These are phyloP conservation scores for Chaetomiaceae sp. DNA, from an alignment of 2,329 filamentous ascomycete species.

Conservation along the genomic window DNA sequence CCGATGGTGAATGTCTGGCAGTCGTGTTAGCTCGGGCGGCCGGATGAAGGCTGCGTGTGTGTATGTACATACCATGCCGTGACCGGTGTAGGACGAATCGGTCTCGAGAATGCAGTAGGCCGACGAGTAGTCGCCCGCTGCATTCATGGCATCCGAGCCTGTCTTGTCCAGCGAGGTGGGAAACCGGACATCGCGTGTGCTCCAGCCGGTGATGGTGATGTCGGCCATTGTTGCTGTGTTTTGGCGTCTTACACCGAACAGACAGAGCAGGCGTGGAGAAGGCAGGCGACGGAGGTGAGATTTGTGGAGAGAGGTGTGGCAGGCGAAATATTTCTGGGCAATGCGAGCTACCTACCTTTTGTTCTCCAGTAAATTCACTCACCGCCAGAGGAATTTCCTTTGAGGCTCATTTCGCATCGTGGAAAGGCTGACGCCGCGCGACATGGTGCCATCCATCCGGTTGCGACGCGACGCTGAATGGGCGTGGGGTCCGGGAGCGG, in stretches of 20 bases:
- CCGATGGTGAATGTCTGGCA: slow-evolving; percentile 71
- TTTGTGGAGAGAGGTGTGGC: too few relatives aligned
- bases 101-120: slow-evolving; percentile 93
- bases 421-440: slow-evolving; percentile 2
- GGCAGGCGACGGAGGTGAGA: too few relatives aligned
- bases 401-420: not conserved
- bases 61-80: slow-evolving; percentile 76
- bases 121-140: slow-evolving; percentile 84
- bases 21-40: slow-evolving; percentile 10
- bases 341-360: not conserved
- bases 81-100: slow-evolving; percentile 64
- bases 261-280: too few relatives aligned
- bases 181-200: slow-evolving; percentile 70
- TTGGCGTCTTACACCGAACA: too few relatives aligned
- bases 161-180: slow-evolving; percentile 94
- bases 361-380: slow-evolving; percentile 7
- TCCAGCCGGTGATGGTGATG: slow-evolving; percentile 68
- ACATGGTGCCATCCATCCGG: slow-evolving; percentile 1
- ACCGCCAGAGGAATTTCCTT: not conserved
- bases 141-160: slow-evolving; percentile 96
- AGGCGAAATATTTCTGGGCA: too few relatives aligned
- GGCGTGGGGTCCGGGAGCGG: slow-evolving; percentile 3
- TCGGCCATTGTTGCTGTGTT: slow-evolving; percentile 37
- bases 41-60: too few relatives aligned
- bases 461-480: not conserved